Conservation (phyloP, 495 filamentous ascomycete genomes). For the Penicillium waksmanii region DNA sequence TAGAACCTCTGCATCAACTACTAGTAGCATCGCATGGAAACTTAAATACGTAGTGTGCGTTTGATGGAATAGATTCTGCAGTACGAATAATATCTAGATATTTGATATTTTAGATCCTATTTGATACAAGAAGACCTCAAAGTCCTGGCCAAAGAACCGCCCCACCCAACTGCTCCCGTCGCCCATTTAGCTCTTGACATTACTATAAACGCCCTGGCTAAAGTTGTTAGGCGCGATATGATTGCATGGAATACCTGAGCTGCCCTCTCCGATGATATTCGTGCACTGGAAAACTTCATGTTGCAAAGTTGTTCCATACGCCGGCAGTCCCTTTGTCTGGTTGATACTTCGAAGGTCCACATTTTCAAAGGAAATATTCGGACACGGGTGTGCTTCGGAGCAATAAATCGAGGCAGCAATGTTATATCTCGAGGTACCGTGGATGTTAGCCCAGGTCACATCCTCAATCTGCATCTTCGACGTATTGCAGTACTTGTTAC, state of each 20-base stretch:
- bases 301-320: conserved; percentile 26
- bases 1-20: too few species aligned
- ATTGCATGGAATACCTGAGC: conserved; percentile 29
- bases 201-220: conserved; percentile 23
- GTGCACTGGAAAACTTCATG: conserved; percentile 31
- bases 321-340: conserved; percentile 25
- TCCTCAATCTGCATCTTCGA: conserved; percentile 52
- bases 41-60: too few species aligned
- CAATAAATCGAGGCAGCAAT: conserved; percentile 61
- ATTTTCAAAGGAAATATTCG: conserved; percentile 49
- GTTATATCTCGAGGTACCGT: conserved; percentile 57
- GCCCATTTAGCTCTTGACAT: conserved; percentile 10
- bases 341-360: conserved; percentile 49
- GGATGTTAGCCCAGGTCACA: conserved; percentile 60
- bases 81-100: too few species aligned
- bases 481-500: conserved; percentile 46
- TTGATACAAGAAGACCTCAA: too few species aligned
- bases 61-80: too few species aligned
- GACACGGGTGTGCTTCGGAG: conserved; percentile 49
- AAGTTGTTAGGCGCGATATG: conserved; percentile 27
- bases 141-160: too few species aligned
- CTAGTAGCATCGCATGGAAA: too few species aligned
- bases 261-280: conserved; percentile 24
- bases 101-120: too few species aligned
- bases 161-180: too few species aligned